phyloP scores from a whole-genome alignment of 768 basidiomycete genomes.

The Lactarius trivialis region DNA sequence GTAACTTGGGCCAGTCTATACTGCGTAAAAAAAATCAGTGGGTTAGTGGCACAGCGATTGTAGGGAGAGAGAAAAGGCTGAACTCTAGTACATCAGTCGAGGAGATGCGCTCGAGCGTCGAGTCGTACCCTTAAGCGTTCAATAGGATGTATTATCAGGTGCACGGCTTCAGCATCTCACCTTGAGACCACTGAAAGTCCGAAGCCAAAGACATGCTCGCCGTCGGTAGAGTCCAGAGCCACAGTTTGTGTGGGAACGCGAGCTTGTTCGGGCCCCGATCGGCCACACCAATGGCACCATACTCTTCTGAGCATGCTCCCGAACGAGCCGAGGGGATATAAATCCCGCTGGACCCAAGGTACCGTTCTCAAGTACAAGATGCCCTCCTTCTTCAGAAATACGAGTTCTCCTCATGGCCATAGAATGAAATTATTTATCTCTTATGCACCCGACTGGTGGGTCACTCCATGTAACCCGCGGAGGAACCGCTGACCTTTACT shows the following conservation, averaged over 20 bases:
- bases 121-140: conserved; percentile 46
- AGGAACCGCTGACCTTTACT: not conserved
- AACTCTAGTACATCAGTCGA: conserved; percentile 60
- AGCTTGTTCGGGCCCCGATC: too few species aligned
- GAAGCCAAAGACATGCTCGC: conserved; percentile 6
- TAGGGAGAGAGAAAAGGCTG: conserved; percentile 3
- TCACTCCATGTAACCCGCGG: conserved; percentile 2
- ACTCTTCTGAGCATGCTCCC: too few species aligned
- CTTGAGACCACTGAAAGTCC: conserved; percentile 19
- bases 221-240: too few species aligned
- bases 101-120: conserved; percentile 53
- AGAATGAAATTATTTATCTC: conserved; percentile 42
- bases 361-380: not conserved
- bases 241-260: too few species aligned
- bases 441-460: conserved; percentile 75
- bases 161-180: conserved; percentile 9
- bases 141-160: not conserved
- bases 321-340: not conserved
- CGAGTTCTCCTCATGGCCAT: not conserved
- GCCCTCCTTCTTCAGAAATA: not conserved
- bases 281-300: too few species aligned
- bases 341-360: not conserved
- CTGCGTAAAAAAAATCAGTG: conserved; percentile 31
- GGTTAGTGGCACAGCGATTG: not conserved
- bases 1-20: conserved; percentile 62